A percentile compares a stretch with the other conserved stretches of the same genome.
These are phyloP conservation scores for Smithsoniella earleae DNA, from an alignment of 163 green algal genomes.

Conservation along the genomic window DNA sequence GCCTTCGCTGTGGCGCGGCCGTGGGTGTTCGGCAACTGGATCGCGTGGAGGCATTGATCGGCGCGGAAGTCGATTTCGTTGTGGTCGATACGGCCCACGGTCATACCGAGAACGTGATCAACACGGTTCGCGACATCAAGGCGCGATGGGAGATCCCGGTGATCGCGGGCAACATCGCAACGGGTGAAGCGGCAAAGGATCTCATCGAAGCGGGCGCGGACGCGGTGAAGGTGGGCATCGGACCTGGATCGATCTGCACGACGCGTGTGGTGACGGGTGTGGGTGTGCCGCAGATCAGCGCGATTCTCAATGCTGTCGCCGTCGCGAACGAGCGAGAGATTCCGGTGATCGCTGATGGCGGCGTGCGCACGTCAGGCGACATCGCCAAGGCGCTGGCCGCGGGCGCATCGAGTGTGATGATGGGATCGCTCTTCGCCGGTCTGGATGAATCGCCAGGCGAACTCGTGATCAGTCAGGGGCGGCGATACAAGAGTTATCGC, in stretches of 20 bases:
- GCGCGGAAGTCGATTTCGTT: slow-evolving; percentile 64
- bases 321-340: slow-evolving; percentile 59
- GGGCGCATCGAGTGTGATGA: slow-evolving; percentile 90
- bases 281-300: slow-evolving; percentile 86
- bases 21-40: slow-evolving; percentile 76
- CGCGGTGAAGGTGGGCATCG: slow-evolving; percentile 91
- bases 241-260: slow-evolving; percentile 95
- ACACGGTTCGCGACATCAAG: slow-evolving; percentile 89
- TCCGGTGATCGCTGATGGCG: slow-evolving; percentile 91
- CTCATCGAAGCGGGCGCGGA: slow-evolving; percentile 89
- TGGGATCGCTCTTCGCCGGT: slow-evolving; percentile 86
- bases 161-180: slow-evolving; percentile 94
- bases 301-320: slow-evolving; percentile 77
- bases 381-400: slow-evolving; percentile 82
- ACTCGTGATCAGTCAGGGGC: too few species aligned
- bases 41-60: too few species aligned
- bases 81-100: slow-evolving; percentile 81
- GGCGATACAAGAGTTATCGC: too few species aligned
- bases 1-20: slow-evolving; percentile 72
- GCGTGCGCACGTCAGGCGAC: slow-evolving; percentile 86
- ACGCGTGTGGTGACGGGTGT: too few species aligned
- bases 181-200: slow-evolving; percentile 53
- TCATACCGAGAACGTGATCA: slow-evolving; percentile 45
- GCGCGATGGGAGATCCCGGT: slow-evolving; percentile 76
- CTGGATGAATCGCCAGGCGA: slow-evolving; percentile 85